A percentile compares a stretch with the other conserved stretches of the same genome.
phyloP scores from a whole-genome alignment of 2,329 filamentous ascomycete genomes.

The Orbilia blumenaviensis region DNA sequence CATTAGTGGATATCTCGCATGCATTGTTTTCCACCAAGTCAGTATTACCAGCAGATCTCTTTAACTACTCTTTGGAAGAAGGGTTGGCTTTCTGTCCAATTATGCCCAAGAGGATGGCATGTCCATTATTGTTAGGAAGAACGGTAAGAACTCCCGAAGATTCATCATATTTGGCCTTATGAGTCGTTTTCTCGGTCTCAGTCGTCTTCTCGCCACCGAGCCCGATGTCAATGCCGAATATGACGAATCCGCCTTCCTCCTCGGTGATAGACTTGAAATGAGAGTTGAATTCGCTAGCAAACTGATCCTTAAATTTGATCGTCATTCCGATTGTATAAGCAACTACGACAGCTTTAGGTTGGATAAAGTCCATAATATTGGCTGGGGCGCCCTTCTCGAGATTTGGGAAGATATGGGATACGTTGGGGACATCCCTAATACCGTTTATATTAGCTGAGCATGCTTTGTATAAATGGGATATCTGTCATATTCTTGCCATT shows the following conservation, averaged over 20 bases:
- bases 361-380: constrained; percentile 16
- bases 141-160: constrained; percentile 1
- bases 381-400: constrained; percentile 4
- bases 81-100: neutral
- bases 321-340: constrained; percentile 24
- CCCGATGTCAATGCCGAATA: constrained; percentile 11
- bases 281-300: constrained; percentile 12
- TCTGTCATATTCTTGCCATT: neutral
- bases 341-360: neutral
- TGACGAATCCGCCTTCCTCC: constrained; percentile 5
- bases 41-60: too few species aligned
- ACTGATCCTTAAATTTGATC: constrained; percentile 12
- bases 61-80: neutral
- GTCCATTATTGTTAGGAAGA: constrained; percentile 13
- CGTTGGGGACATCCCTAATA: constrained; percentile 24
- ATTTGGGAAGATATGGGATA: neutral
- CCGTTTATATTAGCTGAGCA: neutral
- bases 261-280: constrained; percentile 9
- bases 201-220: neutral
- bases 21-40: too few species aligned
- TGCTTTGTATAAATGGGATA: neutral
- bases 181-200: constrained; percentile 14
- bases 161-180: constrained; percentile 21
- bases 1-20: too few species aligned
- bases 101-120: constrained; percentile 11